These are phyloP conservation scores for Asterochloris sp. DNA, from an alignment of 139 green algal species.

Conservation along the genomic window DNA sequence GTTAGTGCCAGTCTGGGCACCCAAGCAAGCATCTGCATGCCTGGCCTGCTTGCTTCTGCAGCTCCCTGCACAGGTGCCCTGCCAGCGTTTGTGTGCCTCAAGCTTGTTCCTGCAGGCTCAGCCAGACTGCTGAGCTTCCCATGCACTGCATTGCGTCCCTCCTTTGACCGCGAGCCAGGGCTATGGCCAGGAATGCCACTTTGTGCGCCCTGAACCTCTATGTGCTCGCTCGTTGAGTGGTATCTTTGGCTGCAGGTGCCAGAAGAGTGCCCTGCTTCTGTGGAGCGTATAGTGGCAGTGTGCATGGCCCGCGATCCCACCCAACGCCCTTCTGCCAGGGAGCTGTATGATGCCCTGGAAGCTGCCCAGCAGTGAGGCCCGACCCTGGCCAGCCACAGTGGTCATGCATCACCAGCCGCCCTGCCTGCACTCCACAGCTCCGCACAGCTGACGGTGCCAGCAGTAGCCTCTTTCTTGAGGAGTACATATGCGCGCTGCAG, in stretches of 20 bases:
- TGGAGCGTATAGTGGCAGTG: not conserved
- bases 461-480: no score
- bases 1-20: not conserved
- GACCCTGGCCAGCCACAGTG: no score
- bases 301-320: no score
- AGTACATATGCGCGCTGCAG: no score
- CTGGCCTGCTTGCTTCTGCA: no score
- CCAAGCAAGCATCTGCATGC: not conserved
- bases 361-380: no score
- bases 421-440: no score
- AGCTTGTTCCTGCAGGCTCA: not conserved
- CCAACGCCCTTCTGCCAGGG: no score
- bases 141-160: not conserved
- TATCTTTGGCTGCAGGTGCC: not conserved
- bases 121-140: not conserved
- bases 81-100: not conserved
- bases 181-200: not conserved
- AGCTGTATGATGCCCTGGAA: no score
- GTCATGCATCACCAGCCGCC: no score
- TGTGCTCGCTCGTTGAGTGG: not conserved
- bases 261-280: not conserved
- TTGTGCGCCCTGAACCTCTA: no score
- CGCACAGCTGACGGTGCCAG: no score
- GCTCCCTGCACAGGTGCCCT: not conserved
- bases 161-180: not conserved